Base-by-base conservation (phyloP, 306 rosid species). In the Spatholobus suberectus region DNA sequence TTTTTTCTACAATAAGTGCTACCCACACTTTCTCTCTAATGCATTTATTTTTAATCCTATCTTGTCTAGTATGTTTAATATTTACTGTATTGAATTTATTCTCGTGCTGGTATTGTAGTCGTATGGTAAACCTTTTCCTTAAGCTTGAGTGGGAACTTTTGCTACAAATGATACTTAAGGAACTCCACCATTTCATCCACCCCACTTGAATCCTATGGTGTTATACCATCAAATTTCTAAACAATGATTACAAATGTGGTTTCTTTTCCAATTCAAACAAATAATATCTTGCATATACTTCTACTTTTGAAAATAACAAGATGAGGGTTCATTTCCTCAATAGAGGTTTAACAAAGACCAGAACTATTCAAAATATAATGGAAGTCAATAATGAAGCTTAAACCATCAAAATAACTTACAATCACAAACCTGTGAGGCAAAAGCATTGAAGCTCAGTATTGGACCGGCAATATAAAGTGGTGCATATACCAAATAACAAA, bases 401-500 rank as follows among this genome's bases (percentile, higher is more conserved):
- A 29, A 68, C 44, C 67, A 23, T 46, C 76, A 69, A 75, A 69
- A 46, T 32, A 85, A 78, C 35, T 27, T 32, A 46, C 23, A 70
- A 79, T 73, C 80, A 82, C 88, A 82, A 24, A 96, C 98, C 98
- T 96, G 99, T 54, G 97, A 90, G 69, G 99, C 97, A 88, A 90
- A 96, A 17, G 98, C 99, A 66, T 96, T 96, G 92, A 92, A 96
- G 92, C 92, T 96, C 82, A 93, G 73, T 59, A 96, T 88, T 75
- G 98, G 99, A 75, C 99, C 99, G 32, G 98, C 90, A 83, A 96
- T 90, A 80, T 96, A 94, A 57, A 96, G 92, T 63, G 98, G 98
- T 24, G 99, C 98, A 84, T 89, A 96, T 40, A 92, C 79, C 96
- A 93, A 87, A 87, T 93, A 96, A 74, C 92, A 89, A 65, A 96